phyloP scores from a whole-genome alignment of 1,139 yeast genomes.

The Arxiozyma bovina region DNA sequence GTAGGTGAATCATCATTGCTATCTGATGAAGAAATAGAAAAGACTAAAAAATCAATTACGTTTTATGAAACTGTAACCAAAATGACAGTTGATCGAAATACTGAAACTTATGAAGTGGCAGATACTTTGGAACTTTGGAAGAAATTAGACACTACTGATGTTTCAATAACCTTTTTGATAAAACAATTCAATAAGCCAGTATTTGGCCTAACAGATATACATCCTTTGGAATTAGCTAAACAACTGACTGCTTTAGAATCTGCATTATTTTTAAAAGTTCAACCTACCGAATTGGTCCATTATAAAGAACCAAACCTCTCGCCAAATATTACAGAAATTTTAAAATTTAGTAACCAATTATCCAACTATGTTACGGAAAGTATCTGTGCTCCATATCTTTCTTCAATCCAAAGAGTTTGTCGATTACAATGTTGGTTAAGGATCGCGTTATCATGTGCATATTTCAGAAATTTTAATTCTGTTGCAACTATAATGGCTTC shows the following conservation, averaged over 20 bases:
- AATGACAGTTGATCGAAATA: background rate
- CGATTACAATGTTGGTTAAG: conserved; percentile 75
- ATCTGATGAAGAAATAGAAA: conserved; percentile 27
- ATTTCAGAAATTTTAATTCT: conserved; percentile 75
- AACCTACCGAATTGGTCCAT: conserved; percentile 65
- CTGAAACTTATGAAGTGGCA: background rate
- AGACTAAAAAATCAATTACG: conserved; percentile 28
- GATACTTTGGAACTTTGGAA: conserved; percentile 4
- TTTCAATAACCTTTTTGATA: background rate
- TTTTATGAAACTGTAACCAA: conserved; percentile 20
- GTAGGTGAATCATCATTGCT: conserved; percentile 29
- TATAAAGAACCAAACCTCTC: conserved; percentile 57
- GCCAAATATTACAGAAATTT: conserved; percentile 63
- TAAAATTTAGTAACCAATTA: conserved; percentile 67
- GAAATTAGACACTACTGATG: background rate
- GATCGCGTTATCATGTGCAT: conserved; percentile 71
- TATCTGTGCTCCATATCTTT: conserved; percentile 45
- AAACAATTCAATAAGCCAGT: conserved; percentile 6
- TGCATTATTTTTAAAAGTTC: conserved; percentile 55
- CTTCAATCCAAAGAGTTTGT: conserved; percentile 33
- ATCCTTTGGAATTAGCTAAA: conserved; percentile 74
- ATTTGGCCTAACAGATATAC: conserved; percentile 55
- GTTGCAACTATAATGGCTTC: conserved; percentile 83
- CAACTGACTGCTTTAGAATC: conserved; percentile 79
- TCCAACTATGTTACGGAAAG: conserved; percentile 80